Evolutionary conservation across 495 filamentous ascomycete genomes (phyloP).

Genomic region (Platismatia glauca): DNA sequence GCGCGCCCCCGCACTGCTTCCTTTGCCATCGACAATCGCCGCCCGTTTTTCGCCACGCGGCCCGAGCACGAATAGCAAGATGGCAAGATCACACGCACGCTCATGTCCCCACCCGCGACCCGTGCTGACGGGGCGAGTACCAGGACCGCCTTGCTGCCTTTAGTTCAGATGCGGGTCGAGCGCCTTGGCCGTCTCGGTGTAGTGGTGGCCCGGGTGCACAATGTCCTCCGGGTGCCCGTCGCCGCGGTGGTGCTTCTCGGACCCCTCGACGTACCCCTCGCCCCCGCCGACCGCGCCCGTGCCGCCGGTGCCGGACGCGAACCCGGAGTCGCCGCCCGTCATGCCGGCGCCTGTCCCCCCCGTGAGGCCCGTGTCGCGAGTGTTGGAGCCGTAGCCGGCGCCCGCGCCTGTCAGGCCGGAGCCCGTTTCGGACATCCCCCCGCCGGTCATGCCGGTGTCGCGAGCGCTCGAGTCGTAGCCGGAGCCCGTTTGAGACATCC

Average conservation of each 20-base stretch:
- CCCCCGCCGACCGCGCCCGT: conserved; percentile 29
- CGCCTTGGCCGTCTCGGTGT: conserved; percentile 22
- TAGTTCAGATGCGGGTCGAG: conserved; percentile 29
- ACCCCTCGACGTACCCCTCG: conserved; percentile 40
- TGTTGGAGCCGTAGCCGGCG: not conserved
- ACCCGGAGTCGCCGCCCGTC: not conserved
- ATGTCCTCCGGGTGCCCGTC: conserved; percentile 22
- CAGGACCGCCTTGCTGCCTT: not conserved
- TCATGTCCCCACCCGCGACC: not conserved
- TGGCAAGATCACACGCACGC: too few relatives aligned
- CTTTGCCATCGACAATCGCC: not conserved
- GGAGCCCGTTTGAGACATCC: conserved; percentile 26
- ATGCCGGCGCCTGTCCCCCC: not conserved
- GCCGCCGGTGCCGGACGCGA: not conserved
- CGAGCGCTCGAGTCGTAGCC: not conserved
- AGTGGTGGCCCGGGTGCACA: conserved; percentile 22
- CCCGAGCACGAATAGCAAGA: not conserved
- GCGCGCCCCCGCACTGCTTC: not conserved
- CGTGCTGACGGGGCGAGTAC: not conserved
- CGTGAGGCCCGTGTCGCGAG: not conserved
- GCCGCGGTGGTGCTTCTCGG: conserved; percentile 32
- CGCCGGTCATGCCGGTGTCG: conserved; percentile 10
- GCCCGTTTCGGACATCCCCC: not conserved
- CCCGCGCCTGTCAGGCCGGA: conserved; percentile 5
- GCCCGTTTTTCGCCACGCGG: not conserved